phyloP scores from a whole-genome alignment of 1,139 yeast genomes.

The Petasospora rhodanensis region DNA sequence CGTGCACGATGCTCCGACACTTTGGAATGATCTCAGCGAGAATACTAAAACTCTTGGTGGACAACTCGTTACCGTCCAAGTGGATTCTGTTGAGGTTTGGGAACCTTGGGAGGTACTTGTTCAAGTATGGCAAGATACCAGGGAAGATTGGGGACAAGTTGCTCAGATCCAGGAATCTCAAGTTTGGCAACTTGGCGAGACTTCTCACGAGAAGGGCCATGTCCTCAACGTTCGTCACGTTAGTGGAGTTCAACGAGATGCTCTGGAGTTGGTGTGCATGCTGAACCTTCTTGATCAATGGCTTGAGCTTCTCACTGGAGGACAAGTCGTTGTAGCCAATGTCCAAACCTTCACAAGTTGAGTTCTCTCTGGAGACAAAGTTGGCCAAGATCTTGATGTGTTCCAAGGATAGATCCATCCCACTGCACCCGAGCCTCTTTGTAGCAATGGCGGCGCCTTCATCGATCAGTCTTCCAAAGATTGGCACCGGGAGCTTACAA shows the following conservation, averaged over 20 bases:
- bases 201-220: conserved; percentile 48
- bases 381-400: conserved; percentile 54
- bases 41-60: conserved; percentile 58
- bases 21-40: conserved; percentile 67
- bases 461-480: conserved; percentile 47
- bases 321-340: conserved; percentile 76
- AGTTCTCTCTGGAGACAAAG: conserved; percentile 54
- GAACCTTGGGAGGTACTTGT: conserved; percentile 61
- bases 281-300: conserved; percentile 30
- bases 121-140: conserved; percentile 54
- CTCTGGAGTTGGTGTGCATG: conserved; percentile 36
- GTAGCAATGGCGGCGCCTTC: conserved; percentile 53
- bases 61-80: conserved; percentile 67
- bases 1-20: conserved; percentile 67
- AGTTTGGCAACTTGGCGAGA: conserved; percentile 47
- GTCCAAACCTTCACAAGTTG: conserved; percentile 75
- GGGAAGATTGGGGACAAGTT: conserved; percentile 74
- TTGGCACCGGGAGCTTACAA: conserved; percentile 49
- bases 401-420: conserved; percentile 54
- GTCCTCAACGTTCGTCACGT: conserved; percentile 49
- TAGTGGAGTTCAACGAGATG: conserved; percentile 69
- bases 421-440: conserved; percentile 72
- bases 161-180: conserved; percentile 75
- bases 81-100: conserved; percentile 67
- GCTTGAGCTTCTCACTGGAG: conserved; percentile 41